A percentile compares a stretch with the other conserved stretches of the same genome.
These are phyloP conservation scores for Citrus glauca DNA, from an alignment of 345 rosid species.

Conservation along the genomic window DNA sequence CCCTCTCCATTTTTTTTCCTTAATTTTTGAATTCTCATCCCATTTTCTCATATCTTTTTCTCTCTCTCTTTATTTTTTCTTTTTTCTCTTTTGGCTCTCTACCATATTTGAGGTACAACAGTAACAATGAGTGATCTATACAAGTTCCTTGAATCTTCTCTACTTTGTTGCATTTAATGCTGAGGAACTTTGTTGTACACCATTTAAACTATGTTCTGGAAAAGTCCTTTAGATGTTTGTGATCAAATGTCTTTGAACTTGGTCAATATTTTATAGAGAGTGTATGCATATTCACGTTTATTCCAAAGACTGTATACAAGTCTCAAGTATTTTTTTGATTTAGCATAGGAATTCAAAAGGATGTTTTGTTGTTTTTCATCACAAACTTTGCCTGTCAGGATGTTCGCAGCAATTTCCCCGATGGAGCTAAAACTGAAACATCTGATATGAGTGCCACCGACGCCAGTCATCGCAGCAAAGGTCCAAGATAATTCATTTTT, in stretches of 20 bases:
- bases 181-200: not conserved
- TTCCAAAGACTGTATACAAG: not conserved
- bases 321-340: not conserved
- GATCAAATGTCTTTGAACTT: not conserved
- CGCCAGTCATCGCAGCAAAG: conserved; percentile 25
- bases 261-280: not conserved
- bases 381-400: conserved; percentile 26
- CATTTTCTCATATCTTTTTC: not conserved
- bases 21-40: not conserved
- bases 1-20: not conserved
- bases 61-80: not conserved
- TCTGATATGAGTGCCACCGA: conserved; percentile 5
- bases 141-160: not conserved
- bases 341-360: not conserved
- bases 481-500: conserved; percentile 23
- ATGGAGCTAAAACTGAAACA: conserved; percentile 33
- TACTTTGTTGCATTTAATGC: not conserved
- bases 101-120: not conserved
- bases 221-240: not conserved
- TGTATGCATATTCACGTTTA: no score
- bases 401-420: conserved; percentile 13
- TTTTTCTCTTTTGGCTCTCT: not conserved
- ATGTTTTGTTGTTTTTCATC: conserved; percentile 2
- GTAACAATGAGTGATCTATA: not conserved
- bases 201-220: not conserved